Evolutionary conservation across 345 rosid genomes (phyloP), one percentile per base, ranked within the genome.

Genomic region (Camelina sativa): DNA sequence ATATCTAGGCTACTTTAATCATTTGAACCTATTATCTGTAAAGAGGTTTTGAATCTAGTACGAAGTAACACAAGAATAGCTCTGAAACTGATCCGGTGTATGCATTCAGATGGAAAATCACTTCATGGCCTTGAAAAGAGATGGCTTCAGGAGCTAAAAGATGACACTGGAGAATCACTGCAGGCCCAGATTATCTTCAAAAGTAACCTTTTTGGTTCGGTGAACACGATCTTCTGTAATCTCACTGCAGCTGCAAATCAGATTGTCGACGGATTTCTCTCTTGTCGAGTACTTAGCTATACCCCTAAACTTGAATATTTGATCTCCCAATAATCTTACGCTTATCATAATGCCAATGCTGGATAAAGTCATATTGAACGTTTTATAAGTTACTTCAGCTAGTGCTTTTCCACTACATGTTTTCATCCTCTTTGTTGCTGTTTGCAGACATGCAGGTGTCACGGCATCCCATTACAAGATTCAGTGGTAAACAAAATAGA

Each of bases 401-500:
- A 46, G 17, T 76, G 59, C 55, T 70, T 63, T 70, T 19, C 20
- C 41, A 63, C 37, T 46, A 62, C 50, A 46, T 46, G 19, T 64
- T 54, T 25, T 70, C 28, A 77, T 50, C 19, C 37, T 57, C 12
- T 77, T 48, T 64, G 55, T 71, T 78, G 11, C 66, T 79, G 51
- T 50, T 71, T 74, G 68, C 77, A 93, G 98, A 81, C 89, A 17
- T 91, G 93, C 82, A 88, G 84, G 82, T 91, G 97, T 80, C 97
- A 91, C 57, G 96, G 92, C 52, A 62, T 69, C 60, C 74, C 80
- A 66, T 71, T 88, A 69, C 80, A 71, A 46, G 79, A 69, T 40
- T 74, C 50, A 52, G 71, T 48, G 55, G 68, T 85, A 73, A 68
- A 20, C 11, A 65, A 58, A 62, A 77, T 8, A 58, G 82, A 82